Percentiles rank a stretch among this genome's conserved stretches.
phyloP scores from a whole-genome alignment of 805 yeast species.

The Cyberlindnera bimundalis region DNA sequence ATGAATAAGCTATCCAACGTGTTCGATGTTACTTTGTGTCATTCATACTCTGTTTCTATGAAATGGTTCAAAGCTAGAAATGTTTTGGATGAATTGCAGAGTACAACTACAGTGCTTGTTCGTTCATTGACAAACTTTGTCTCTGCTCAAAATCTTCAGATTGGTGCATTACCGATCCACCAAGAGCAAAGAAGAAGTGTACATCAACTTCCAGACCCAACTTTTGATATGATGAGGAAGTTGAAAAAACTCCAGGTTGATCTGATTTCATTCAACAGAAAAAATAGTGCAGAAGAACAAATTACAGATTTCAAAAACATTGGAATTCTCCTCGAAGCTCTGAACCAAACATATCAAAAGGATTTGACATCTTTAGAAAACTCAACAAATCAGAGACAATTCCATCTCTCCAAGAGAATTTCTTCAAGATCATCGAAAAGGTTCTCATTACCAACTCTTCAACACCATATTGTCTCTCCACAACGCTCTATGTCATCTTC shows the following conservation, averaged over 20 bases:
- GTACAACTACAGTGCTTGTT: background rate
- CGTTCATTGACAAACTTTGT: constrained; percentile 8
- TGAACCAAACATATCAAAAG: constrained; percentile 12
- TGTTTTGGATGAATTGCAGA: constrained; percentile 1
- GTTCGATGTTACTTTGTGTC: constrained; percentile 2
- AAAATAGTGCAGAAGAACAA: constrained; percentile 9
- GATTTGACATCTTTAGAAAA: constrained; percentile 8
- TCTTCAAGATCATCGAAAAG: constrained; percentile 21
- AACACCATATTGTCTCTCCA: constrained; percentile 8
- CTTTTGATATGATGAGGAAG: constrained; percentile 9
- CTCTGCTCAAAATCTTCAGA: background rate
- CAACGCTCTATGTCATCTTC: constrained; percentile 15
- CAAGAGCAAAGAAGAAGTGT: background rate
- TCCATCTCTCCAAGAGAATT: constrained; percentile 10
- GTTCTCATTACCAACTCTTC: constrained; percentile 20
- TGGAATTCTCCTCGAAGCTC: constrained; percentile 12
- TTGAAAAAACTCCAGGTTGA: constrained; percentile 12
- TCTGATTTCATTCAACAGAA: constrained; percentile 9
- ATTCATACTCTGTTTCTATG: background rate
- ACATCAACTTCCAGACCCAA: constrained; percentile 6
- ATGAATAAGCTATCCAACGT: constrained; percentile 9
- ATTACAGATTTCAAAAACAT: constrained; percentile 11
- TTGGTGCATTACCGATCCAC: constrained; percentile 1
- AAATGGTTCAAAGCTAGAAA: constrained; percentile 7
- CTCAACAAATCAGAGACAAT: constrained; percentile 13